Evolutionary conservation across 176 grass and related monocot genomes (phyloP), one percentile per base, ranked within the genome.

Genomic region (Poa pratensis): DNA sequence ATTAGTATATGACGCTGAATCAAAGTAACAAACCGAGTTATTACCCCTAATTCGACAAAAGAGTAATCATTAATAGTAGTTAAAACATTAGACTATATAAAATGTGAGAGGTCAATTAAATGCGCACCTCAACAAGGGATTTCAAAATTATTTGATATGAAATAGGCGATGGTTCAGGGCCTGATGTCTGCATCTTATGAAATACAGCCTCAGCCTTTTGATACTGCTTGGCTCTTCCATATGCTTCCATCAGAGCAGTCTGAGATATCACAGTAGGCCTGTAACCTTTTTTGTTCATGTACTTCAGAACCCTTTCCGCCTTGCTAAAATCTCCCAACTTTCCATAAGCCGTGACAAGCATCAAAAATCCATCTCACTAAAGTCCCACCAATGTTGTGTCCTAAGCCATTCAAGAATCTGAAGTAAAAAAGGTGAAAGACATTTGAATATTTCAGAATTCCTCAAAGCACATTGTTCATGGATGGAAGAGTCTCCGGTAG

Each of bases 391-490:
- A 64, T 95, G 93, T 37, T 98, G 96, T 16, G 83, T 95, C 77
- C 91, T 90, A 58, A 98, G 91, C 96, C 93, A 98, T 89, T 98
- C 89, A 6, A 95, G 93, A 88, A 98, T 94, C 96, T 98, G 83
- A 88, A 17, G 49, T 15, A 51, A 89, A 81, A 14, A 69, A 61
- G 6, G 53, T 5, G 72, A 40, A 55, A 55, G 1, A 27, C 83
- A 76, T 23, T 79, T 23, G 70, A 82, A 49, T 17, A 76, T 62
- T 69, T 46, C n/a, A 63, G 28, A 82, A 68, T 30, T 40, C 16
- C 18, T 70, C 10, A 40, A 63, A 64, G 50, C 54, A 45, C 18
- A 85, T 70, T 57, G 11, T 77, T 71, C 51, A 1, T 53, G 18
- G 11, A 77, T 58, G 62, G 12, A 86, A 32, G 23, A 78, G 30